Conservation (phyloP, 805 yeast species). For the Wickerhamiella dianesei region DNA sequence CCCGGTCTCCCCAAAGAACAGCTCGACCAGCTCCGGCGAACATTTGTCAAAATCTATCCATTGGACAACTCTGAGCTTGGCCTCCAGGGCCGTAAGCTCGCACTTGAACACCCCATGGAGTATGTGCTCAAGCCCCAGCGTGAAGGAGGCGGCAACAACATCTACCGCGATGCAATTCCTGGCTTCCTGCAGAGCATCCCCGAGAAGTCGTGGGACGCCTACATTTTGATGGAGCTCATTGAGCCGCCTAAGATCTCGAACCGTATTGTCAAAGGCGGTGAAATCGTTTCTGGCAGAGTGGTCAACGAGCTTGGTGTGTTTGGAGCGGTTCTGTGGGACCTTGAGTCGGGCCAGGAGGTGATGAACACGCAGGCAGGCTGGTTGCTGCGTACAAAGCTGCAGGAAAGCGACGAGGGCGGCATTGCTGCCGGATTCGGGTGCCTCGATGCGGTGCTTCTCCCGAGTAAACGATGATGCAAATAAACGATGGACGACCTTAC, state of each 20-base stretch:
- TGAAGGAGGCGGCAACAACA: conserved; percentile 97
- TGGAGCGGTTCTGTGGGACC: conserved; percentile 71
- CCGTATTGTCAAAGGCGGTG: conserved; percentile 54
- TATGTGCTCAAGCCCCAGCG: conserved; percentile 93
- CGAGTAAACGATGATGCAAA: conserved; percentile 4
- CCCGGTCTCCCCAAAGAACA: conserved; percentile 22
- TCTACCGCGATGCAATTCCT: conserved; percentile 79
- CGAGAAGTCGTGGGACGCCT: conserved; percentile 72
- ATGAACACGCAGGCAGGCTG: conserved; percentile 67
- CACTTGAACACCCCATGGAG: conserved; percentile 50
- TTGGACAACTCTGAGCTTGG: conserved; percentile 57
- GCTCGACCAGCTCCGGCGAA: conserved; percentile 29
- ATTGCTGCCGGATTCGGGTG: conserved; percentile 99
- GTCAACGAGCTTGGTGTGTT: conserved; percentile 86
- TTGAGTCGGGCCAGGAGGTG: conserved; percentile 39
- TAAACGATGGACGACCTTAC: too few species aligned
- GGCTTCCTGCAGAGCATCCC: conserved; percentile 45
- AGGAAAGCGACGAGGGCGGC: conserved; percentile 89
- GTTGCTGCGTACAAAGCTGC: conserved; percentile 77
- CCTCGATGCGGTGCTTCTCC: conserved; percentile 43
- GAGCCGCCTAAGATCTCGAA: conserved; percentile 59
- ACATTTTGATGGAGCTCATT: conserved; percentile 87
- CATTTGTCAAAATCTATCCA: conserved; percentile 83
- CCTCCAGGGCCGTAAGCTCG: conserved; percentile 45
- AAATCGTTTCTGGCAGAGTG: conserved; percentile 54